Evolutionary conservation across 1,284 basidiomycete genomes (phyloP).

Genomic region (Flammula alnicola): DNA sequence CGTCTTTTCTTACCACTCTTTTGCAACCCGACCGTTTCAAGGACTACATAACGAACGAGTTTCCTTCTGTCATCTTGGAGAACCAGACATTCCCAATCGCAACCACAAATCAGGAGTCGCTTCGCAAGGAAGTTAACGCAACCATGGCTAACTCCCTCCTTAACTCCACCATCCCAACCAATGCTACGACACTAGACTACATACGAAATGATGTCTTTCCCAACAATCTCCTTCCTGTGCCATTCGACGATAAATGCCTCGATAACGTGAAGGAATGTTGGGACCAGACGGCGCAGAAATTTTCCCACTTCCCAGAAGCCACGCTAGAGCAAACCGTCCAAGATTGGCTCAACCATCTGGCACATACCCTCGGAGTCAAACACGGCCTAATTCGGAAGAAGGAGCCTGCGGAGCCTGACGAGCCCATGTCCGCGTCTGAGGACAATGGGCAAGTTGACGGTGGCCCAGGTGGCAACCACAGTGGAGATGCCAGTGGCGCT

Average conservation of each 20-base stretch:
- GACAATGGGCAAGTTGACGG: not conserved
- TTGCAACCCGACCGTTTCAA: slow-evolving; percentile 7
- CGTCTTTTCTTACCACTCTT: slow-evolving; percentile 12
- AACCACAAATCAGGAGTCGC: slow-evolving; percentile 10
- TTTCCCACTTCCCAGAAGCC: slow-evolving; percentile 7
- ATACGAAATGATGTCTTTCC: slow-evolving; percentile 3
- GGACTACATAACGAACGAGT: slow-evolving; percentile 11
- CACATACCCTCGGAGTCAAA: slow-evolving; percentile 9
- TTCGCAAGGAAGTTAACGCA: slow-evolving; percentile 15
- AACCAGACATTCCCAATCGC: not conserved
- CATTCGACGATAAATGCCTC: slow-evolving; percentile 4
- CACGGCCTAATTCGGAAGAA: not conserved
- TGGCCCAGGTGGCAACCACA: not conserved
- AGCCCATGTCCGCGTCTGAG: not conserved
- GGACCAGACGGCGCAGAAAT: slow-evolving; percentile 2
- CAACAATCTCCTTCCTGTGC: slow-evolving; percentile 3
- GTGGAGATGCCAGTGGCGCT: no score
- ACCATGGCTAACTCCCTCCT: slow-evolving; percentile 15
- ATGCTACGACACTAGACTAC: slow-evolving; percentile 3
- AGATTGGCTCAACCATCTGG: slow-evolving; percentile 18
- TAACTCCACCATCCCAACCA: slow-evolving; percentile 4
- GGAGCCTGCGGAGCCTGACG: not conserved
- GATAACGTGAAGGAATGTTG: slow-evolving; percentile 10
- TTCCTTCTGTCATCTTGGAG: not conserved
- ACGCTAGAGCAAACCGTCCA: slow-evolving; percentile 7